Base-by-base conservation (phyloP, 2,329 filamentous ascomycete genomes). In the Fusarium sp. region DNA sequence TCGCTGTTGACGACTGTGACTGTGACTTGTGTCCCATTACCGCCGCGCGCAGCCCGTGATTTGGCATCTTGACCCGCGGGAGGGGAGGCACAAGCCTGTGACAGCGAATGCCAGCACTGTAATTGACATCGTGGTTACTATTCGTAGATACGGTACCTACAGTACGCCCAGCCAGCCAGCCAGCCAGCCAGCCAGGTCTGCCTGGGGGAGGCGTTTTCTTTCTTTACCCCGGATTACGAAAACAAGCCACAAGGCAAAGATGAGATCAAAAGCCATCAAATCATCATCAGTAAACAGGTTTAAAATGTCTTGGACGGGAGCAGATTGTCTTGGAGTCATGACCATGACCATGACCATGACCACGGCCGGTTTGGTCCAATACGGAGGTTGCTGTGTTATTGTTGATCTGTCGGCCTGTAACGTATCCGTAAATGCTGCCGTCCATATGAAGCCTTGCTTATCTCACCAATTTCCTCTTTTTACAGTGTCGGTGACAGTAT, bases 171-270 rank as follows among this genome's bases (percentile, higher is more conserved):
- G 15, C 12, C 11, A 8, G 10, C 7, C 23, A 23, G 23, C 23
- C 23, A 23, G 23, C 23, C 23, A 23, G 23, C 7, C 23, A 23
- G 23, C 23, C 5, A 23, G 23, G 23, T 23, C 23, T 23, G 33
- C 36, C 40, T 65, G 59, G 61, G 28, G 60, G 62, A 65, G 61
- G 62, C 62, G 54, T 44, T 60, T 47, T 65, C 45, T 41, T 40
- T 20, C 34, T n/a, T 51, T 60, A 65, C 57, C 64, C 63, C 64
- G 30, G 65, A 68, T 68, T 68, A 68, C 65, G 40, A 62, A 59
- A 67, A 51, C 47, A 51, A 67, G 57, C 50, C 57, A 56, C 62
- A 67, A 55, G 44, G 34, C 54, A 34, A 26, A 13, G 36, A 54
- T 31, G 44, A 50, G 61, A 59, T 56, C 55, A 54, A 65, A 40